Percentiles rank a stretch among this genome's conserved stretches.
Conservation (phyloP, 2,329 filamentous ascomycete genomes). For the Monosporascus sp. region DNA sequence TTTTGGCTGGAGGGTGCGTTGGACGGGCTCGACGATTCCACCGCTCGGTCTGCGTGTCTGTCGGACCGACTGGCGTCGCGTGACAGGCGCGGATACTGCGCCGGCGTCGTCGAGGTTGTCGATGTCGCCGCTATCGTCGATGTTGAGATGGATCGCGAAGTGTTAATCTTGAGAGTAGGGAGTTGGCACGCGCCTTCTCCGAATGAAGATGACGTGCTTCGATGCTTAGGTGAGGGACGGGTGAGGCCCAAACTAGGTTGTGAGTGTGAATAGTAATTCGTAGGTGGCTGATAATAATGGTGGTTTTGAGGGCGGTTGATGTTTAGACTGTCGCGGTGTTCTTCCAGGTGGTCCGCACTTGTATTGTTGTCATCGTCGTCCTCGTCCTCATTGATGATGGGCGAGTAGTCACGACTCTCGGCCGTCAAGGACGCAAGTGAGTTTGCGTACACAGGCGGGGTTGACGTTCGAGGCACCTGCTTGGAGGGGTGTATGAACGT, state of each 20-base stretch:
- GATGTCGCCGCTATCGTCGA: slow-evolving; percentile 5
- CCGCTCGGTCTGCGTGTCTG: slow-evolving; percentile 33
- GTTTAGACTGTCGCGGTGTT: slow-evolving; percentile 15
- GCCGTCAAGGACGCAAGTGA: slow-evolving; percentile 48
- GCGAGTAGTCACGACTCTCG: slow-evolving; percentile 45
- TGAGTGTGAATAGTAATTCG: slow-evolving; percentile 20
- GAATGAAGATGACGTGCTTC: slow-evolving; percentile 36
- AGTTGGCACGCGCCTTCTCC: slow-evolving; percentile 30
- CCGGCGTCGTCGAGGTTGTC: slow-evolving; percentile 19
- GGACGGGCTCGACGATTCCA: slow-evolving; percentile 31
- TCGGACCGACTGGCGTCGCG: slow-evolving; percentile 44
- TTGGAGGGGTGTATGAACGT: slow-evolving; percentile 60
- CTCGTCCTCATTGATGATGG: slow-evolving; percentile 48
- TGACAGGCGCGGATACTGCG: slow-evolving; percentile 33
- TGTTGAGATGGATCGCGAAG: slow-evolving; percentile 21
- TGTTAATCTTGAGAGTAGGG: slow-evolving; percentile 32
- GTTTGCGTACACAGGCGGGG: slow-evolving; percentile 54
- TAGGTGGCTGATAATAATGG: slow-evolving; percentile 4
- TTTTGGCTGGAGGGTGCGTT: slow-evolving; percentile 14
- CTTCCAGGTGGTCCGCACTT: slow-evolving; percentile 7
- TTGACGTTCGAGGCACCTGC: slow-evolving; percentile 56
- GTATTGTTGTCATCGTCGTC: slow-evolving; percentile 29
- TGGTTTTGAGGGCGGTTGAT: slow-evolving; percentile 21
- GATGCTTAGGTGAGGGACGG: slow-evolving; percentile 33
- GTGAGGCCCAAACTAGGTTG: slow-evolving; percentile 26